Base-by-base conservation (phyloP, 345 rosid genomes). In the Eucalyptus pauciflora region DNA sequence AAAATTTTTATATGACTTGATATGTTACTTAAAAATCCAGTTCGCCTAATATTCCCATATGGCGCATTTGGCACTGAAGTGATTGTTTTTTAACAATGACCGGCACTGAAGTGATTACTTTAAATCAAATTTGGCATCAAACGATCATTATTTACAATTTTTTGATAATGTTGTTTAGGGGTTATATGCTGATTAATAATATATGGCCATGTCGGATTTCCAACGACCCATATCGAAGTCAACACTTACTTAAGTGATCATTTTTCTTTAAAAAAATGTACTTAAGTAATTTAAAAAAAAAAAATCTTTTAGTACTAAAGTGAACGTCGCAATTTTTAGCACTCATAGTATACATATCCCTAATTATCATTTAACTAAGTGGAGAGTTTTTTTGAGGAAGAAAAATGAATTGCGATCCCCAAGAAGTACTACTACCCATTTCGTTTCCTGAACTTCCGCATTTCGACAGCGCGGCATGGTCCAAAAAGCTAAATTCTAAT, bases 291-390 rank as follows among this genome's bases (percentile, higher is more conserved):
- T 52, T 8, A 4, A 52, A 52, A 18, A 52, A 7, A 3, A 0
- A 7, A 18, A 33, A 33, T 33, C 33, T 33, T 33, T 33, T 33
- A 33, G 33, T 2, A 52, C 0, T 18, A 18, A 52, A 52, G 0
- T 52, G 0, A 7, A 0, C 0, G 0, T 18, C 0, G 2, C 1
- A 7, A 18, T 0, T 52, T 52, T 52, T 18, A 1, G 0, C 24
- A 52, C 1, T 52, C 7, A 0, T 7, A 52, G 0, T 7, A 52
- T 3, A 52, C 0, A 18, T 18, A 52, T 18, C 58, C 10, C 10
- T 18, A 18, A 18, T 20, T 52, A 20, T 52, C 10, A 52, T 52
- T 52, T 52, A 52, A 52, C 58, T 8, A 52, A 18, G 58, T 18
- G 25, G 25, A 52, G 58, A 52, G 58, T 52, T 52, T 60, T n/a